Base-by-base conservation (phyloP, 2,329 filamentous ascomycete species). In the Diaporthe sp. region DNA sequence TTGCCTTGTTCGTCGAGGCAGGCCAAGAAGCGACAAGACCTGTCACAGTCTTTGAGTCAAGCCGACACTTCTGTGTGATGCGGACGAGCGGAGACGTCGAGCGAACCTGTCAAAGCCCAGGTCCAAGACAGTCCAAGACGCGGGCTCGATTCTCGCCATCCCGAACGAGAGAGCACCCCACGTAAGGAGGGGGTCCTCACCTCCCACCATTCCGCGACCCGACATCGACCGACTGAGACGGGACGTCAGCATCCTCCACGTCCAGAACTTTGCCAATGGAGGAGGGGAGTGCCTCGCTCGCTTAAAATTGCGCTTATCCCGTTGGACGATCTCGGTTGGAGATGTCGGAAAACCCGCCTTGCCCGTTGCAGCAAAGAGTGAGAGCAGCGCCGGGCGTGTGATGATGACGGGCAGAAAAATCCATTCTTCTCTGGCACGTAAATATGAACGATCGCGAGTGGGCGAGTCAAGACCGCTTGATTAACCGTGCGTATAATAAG, bases 391-490 rank as follows among this genome's bases (percentile, higher is more conserved):
- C 72, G n/a, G 72, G 69, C 58, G 5, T 70, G 73, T n/a, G 77
- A 81, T 63, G 78, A 47, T 53, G 72, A 61, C 73, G 53, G 70
- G 58, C 50, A 42, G 56, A 53, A 44, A 70, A 39, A 65, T 65
- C 79, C 72, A 77, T 77, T 73, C 88, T 85, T 75, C 75, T 91
- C 88, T 90, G 80, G 88, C 89, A 90, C 86, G 83, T 82, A 88
- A 88, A 89, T 90, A 88, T 91, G 89, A 91, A 88, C 88, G 85
- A 85, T 80, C 85, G 82, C 80, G 84, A 88, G 86, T 89, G 82
- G 83, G 81, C 73, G 82, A 85, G 79, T 88, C 82, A 80, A 83
- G 80, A 84, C 84, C 87, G 88, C 88, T 91, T 91, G 89, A 91
- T 91, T 90, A 86, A 86, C 89, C 84, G 87, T 90, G 89, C 88